These are phyloP conservation scores for Fonsecaea pedrosoi DNA, from an alignment of 2,329 filamentous ascomycete species.

Conservation along the genomic window DNA sequence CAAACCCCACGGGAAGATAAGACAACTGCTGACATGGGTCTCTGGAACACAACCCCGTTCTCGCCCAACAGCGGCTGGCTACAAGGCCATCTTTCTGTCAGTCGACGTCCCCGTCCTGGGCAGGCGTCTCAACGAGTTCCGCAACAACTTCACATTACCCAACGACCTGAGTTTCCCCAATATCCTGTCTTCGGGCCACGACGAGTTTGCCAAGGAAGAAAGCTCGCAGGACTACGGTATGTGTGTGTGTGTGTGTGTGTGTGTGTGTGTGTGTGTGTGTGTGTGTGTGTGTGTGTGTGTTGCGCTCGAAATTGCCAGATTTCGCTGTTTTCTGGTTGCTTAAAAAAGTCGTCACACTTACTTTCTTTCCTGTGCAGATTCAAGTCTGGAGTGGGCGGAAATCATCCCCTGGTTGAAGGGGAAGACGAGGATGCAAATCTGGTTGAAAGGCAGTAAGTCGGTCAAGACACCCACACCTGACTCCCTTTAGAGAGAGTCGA, in stretches of 20 bases:
- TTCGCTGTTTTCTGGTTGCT: not conserved
- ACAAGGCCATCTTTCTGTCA: slow-evolving; percentile 59
- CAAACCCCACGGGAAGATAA: no score
- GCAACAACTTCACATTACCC: slow-evolving; percentile 55
- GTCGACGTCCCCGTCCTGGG: slow-evolving; percentile 60
- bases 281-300: no score
- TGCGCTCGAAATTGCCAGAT: not conserved
- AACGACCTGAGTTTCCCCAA: slow-evolving; percentile 36
- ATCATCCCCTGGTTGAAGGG: slow-evolving; percentile 58
- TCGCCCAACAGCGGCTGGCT: slow-evolving; percentile 53
- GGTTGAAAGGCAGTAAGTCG: slow-evolving; percentile 35
- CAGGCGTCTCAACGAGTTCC: slow-evolving; percentile 58
- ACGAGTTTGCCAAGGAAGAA: slow-evolving; percentile 12
- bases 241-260: no score
- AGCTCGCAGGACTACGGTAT: slow-evolving; percentile 39
- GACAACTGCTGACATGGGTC: slow-evolving; percentile 39
- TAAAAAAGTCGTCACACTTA: not conserved
- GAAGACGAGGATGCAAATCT: slow-evolving; percentile 42
- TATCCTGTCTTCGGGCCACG: slow-evolving; percentile 22
- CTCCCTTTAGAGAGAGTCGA: no score
- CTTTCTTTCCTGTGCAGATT: slow-evolving; percentile 41
- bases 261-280: slow-evolving; percentile 17
- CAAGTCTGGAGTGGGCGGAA: slow-evolving; percentile 57
- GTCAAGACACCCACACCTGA: not conserved
- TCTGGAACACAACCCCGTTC: slow-evolving; percentile 33